Conservation (phyloP, 805 yeast species). For the Wickerhamomyces ciferrii region DNA sequence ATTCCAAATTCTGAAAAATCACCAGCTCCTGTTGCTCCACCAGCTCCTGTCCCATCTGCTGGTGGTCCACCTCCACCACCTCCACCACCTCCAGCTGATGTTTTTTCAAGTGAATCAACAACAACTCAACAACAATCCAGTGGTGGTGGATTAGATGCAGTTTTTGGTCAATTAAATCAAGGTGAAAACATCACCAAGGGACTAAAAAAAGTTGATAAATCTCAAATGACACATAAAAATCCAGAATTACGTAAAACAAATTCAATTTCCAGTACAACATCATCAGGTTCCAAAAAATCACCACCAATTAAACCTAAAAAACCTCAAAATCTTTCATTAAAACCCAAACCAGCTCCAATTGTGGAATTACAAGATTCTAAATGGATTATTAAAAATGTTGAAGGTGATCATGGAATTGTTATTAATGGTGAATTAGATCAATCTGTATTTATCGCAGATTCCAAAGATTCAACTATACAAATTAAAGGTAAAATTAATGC, state of each 20-base stretch:
- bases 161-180: slow-evolving; percentile 82
- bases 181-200: slow-evolving; percentile 84
- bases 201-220: slow-evolving; percentile 86
- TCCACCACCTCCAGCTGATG: slow-evolving; percentile 83
- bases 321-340: slow-evolving; percentile 53
- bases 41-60: slow-evolving; percentile 92
- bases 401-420: slow-evolving; percentile 53
- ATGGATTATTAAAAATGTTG: slow-evolving; percentile 84
- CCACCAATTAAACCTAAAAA: slow-evolving; percentile 81
- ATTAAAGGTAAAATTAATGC: slow-evolving; percentile 91
- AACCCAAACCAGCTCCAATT: slow-evolving; percentile 51
- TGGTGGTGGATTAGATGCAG: slow-evolving; percentile 81
- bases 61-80: slow-evolving; percentile 79
- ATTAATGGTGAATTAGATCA: slow-evolving; percentile 83
- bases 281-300: slow-evolving; percentile 35
- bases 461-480: slow-evolving; percentile 68
- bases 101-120: slow-evolving; percentile 36
- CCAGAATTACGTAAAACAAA: slow-evolving; percentile 68
- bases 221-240: slow-evolving; percentile 91
- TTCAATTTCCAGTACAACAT: slow-evolving; percentile 32
- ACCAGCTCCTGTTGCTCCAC: slow-evolving; percentile 84
- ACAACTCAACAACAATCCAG: slow-evolving; percentile 8
- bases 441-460: slow-evolving; percentile 83
- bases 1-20: slow-evolving; percentile 24
- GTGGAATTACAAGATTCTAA: slow-evolving; percentile 80